Base-by-base conservation (phyloP, 192 early-diverging fungal species). In the Umbelopsis ramanniana region DNA sequence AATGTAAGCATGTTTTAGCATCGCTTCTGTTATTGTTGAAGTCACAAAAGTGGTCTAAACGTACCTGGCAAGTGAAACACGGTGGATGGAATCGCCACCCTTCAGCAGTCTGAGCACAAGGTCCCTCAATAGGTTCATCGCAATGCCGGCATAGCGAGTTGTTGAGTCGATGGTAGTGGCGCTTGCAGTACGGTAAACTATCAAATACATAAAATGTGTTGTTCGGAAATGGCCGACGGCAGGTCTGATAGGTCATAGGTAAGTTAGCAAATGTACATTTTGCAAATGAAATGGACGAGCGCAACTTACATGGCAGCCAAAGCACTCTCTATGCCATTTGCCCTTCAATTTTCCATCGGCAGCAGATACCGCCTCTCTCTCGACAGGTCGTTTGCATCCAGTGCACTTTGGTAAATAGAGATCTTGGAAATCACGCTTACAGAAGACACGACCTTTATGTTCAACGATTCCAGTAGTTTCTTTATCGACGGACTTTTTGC, bases 181-280 rank as follows among this genome's bases (percentile, higher is more conserved):
- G 85, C 66, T 87, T 82, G 79, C 95, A 96, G 77, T 93, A 93
- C 55, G 94, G 96, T 43, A 84, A 82, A 77, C 93, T 86, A 2
- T 93, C 90, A 76, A 89, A 89, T n/a, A 97, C 96, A 76, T 95
- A 97, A 73, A 97, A 97, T 57, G 85, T 89, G 69, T 90, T 92
- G 71, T 93, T 89, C 8, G 90, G 91, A 75, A 94, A 94, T 14
- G 88, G 85, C 52, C 76, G 76, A 50, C 79, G 84, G 74, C 93
- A 94, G 0, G 84, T 90, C 75, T 84, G 68, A 21, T 47, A 37
- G 52, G 24, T 38, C 17, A 38, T 52, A 8, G n/a, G 15, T 6
- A 4, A 38, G 60, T 23, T 23, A 66, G n/a, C 26, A 26, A 4
- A 72, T 10, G 22, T 21, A 52, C 24, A 24, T 70, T 2, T 43